Conservation (phyloP, 2,329 filamentous ascomycete genomes). For the Hypoxylon sp. region DNA sequence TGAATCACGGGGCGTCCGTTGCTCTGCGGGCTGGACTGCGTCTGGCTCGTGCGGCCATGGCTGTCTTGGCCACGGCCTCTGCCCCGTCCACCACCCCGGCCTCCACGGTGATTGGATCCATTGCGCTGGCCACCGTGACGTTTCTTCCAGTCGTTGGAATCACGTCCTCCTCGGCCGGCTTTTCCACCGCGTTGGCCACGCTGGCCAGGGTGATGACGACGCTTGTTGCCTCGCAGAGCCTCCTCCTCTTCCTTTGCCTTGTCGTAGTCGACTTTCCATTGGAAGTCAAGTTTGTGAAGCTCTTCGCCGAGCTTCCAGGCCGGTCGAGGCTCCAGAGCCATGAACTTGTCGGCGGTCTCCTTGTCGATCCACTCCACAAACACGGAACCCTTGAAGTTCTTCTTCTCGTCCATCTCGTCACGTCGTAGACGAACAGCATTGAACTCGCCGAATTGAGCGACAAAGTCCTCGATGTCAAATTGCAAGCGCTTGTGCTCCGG, state of each 20-base stretch:
- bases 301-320: constrained; percentile 71
- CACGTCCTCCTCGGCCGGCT: constrained; percentile 43
- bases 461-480: constrained; percentile 93
- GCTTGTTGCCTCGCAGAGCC: constrained; percentile 62
- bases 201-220: constrained; percentile 49
- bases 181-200: constrained; percentile 48
- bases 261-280: constrained; percentile 88
- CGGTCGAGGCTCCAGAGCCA: constrained; percentile 80
- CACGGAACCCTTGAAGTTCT: constrained; percentile 92
- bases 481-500: constrained; percentile 84
- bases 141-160: constrained; percentile 69
- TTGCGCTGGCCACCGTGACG: constrained; percentile 68
- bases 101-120: constrained; percentile 61
- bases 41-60: constrained; percentile 48
- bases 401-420: constrained; percentile 56
- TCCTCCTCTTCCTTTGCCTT: constrained; percentile 76
- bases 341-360: constrained; percentile 80
- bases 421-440: constrained; percentile 89
- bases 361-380: constrained; percentile 91
- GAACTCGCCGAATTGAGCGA: constrained; percentile 79
- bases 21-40: constrained; percentile 44
- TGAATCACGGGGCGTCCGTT: constrained; percentile 55
- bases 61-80: constrained; percentile 50
- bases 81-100: constrained; percentile 49
- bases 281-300: constrained; percentile 75